Base-by-base conservation (phyloP, 352 stramenopile species). In the Blastocystis sp. region DNA sequence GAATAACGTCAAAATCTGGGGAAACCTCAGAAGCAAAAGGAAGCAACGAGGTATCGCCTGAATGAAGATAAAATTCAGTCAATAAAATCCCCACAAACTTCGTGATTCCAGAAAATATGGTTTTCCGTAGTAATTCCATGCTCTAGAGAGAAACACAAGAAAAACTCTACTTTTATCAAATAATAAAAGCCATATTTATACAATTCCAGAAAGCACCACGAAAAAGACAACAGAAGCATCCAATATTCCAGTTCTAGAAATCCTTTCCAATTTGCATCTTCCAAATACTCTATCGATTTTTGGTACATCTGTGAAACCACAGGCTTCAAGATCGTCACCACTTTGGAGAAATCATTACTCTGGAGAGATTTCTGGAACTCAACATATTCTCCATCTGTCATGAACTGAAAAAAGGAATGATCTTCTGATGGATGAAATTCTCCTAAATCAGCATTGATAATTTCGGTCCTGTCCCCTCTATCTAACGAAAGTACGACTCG, bases 201-300 rank as follows among this genome's bases (percentile, higher is more conserved):
- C 20, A 68, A 45, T 84, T 84, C 73, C 50, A 84, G 20, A 64
- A 54, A 84, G 23, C 39, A 66, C n/a, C 50, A 84, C 23, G 50
- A 84, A 34, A 84, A 26, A 13, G 73, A 66, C 9, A 84, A 20
- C 8, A 47, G 6, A 6, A 84, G 34, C 47, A 84, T 34, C 50
- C 34, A 43, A 29, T 23, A 53, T 3, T 66, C 6, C 26, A 84
- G 39, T 23, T 39, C n/a, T 5, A 84, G n/a, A 23, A 84, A 43
- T 68, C 26, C n/a, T 55, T 45, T 29, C 54, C 37, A 84, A 53
- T 68, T 50, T 13, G 43, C 73, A 41, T 84, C 53, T 45, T 84
- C 73, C 73, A 84, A 11, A 84, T 53, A 84, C 39, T 53, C 13
- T 3, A 84, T 26, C 20, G n/a, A 84, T 69, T 84, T 84, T 29